Evolutionary conservation across 306 rosid genomes (phyloP).

Genomic region (Pterocarpus macrocarpus): DNA sequence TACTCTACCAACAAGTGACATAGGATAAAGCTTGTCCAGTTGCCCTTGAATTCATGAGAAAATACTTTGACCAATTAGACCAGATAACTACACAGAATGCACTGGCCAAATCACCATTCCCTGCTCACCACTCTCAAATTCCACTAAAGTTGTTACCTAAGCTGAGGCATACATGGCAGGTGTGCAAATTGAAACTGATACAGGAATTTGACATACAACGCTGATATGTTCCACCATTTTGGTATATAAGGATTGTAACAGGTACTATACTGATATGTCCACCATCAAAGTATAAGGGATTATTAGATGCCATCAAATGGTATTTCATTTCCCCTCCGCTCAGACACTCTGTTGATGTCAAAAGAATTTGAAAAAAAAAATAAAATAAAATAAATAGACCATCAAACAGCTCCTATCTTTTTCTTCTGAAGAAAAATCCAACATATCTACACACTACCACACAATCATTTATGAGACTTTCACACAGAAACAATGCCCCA

Average conservation of each 20-base stretch:
- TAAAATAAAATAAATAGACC: neutral
- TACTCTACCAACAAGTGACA: conserved; percentile 6
- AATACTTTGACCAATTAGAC: conserved; percentile 32
- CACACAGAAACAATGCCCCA: neutral
- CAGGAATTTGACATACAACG: neutral
- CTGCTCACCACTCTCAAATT: conserved; percentile 3
- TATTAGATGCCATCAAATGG: neutral
- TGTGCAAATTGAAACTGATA: too few species aligned
- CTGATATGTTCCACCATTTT: neutral
- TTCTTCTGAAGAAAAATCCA: neutral
- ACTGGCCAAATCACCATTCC: neutral
- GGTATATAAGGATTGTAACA: neutral
- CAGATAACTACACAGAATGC: conserved; percentile 27
- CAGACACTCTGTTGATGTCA: neutral
- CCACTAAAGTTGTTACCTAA: neutral
- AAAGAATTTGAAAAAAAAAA: neutral
- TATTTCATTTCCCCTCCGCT: neutral
- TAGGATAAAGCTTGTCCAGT: neutral
- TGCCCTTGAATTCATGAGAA: neutral
- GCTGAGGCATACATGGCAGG: neutral
- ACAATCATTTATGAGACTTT: neutral
- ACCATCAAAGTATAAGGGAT: neutral
- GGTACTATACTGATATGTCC: neutral
- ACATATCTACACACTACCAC: neutral
- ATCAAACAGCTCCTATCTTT: neutral